Evolutionary conservation across 306 rosid genomes (phyloP).

Genomic region (Medicago arabica): DNA sequence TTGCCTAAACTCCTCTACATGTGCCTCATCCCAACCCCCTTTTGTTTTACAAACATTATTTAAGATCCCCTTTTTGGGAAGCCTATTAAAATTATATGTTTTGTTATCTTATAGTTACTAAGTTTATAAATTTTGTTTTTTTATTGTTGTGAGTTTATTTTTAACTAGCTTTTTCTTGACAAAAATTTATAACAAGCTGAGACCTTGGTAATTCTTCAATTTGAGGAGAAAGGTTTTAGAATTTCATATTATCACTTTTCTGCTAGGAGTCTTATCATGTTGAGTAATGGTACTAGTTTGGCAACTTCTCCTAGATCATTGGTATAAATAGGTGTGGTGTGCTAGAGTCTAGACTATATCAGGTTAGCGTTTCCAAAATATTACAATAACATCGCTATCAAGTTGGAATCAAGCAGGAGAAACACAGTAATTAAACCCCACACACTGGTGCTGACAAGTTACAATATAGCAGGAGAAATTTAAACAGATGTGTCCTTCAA

Average conservation of each 20-base stretch:
- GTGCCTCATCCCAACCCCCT: constrained; percentile 23
- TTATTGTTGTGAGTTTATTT: no score
- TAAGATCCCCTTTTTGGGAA: neutral
- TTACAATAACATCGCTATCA: constrained; percentile 9
- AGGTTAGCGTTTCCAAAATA: constrained; percentile 25
- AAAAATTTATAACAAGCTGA: neutral
- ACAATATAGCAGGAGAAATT: constrained; percentile 4
- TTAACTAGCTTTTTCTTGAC: neutral
- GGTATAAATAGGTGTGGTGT: neutral
- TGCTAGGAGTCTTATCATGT: constrained; percentile 3
- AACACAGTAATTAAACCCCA: no score
- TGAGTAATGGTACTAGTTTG: constrained; percentile 20
- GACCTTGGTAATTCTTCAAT: constrained; percentile 8
- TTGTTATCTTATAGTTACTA: neutral
- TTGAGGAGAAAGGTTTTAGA: neutral
- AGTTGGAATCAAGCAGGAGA: constrained; percentile 7
- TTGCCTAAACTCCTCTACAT: neutral
- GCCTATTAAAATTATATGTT: constrained; percentile 11
- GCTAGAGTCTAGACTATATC: constrained; percentile 14
- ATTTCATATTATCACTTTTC: constrained; percentile 1
- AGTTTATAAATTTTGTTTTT: no score
- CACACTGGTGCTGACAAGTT: constrained; percentile 21
- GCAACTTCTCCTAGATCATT: constrained; percentile 4
- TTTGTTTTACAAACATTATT: no score
- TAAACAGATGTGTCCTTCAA: constrained; percentile 18